Evolutionary conservation across 2,329 filamentous ascomycete species (phyloP).

Genomic region (Beauveria sp.): DNA sequence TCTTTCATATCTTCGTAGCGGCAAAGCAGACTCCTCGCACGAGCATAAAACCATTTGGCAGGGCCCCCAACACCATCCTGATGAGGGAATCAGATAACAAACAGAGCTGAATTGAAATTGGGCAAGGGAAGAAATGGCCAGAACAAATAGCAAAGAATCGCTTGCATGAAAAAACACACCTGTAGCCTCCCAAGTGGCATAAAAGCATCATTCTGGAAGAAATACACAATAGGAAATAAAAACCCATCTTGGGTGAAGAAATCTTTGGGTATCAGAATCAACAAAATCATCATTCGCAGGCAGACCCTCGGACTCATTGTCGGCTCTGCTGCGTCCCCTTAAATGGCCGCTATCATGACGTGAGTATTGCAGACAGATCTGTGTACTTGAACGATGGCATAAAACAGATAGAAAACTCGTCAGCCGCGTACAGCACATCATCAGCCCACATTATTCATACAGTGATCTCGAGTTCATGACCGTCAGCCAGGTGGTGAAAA

Average conservation of each 20-base stretch:
- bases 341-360: constrained; percentile 6
- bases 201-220: not conserved
- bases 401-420: not conserved
- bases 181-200: not conserved
- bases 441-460: constrained; percentile 2
- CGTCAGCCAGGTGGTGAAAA: not conserved
- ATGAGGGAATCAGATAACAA: too few species aligned
- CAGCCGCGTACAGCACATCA: not conserved
- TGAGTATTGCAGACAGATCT: constrained; percentile 10
- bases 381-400: not conserved
- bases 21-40: too few species aligned
- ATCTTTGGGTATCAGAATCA: constrained; percentile 12
- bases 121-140: not conserved
- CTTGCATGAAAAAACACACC: not conserved
- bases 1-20: too few species aligned
- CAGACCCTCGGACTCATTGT: not conserved
- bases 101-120: not conserved
- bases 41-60: too few species aligned
- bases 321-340: not conserved
- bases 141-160: not conserved
- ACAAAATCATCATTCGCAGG: constrained; percentile 4
- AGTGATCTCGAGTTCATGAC: not conserved
- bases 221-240: not conserved
- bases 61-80: too few species aligned
- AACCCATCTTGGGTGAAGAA: not conserved